These are phyloP conservation scores for Fusarium drepaniforme DNA, from an alignment of 2,329 filamentous ascomycete genomes.

Conservation along the genomic window DNA sequence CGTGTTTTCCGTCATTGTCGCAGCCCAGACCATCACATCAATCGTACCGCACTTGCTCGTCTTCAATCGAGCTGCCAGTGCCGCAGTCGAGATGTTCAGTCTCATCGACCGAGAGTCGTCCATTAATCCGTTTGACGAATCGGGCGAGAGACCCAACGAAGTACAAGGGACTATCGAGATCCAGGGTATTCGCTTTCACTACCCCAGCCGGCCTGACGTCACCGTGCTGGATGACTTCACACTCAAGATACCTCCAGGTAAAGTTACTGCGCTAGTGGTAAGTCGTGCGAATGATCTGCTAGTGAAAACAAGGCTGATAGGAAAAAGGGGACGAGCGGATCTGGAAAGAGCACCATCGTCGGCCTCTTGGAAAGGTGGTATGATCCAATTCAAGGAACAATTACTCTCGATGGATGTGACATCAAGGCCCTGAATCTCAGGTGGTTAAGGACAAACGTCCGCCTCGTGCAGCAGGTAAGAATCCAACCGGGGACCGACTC, in stretches of 20 bases:
- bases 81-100: conserved; percentile 33
- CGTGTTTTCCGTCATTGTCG: conserved; percentile 51
- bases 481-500: neutral
- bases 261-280: conserved; percentile 55
- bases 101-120: conserved; percentile 51
- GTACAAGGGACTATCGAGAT: conserved; percentile 49
- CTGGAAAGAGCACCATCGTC: conserved; percentile 54
- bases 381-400: conserved; percentile 43
- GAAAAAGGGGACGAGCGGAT: conserved; percentile 44
- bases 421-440: conserved; percentile 48
- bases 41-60: conserved; percentile 49
- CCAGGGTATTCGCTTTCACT: conserved; percentile 53
- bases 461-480: conserved; percentile 48
- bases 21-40: conserved; percentile 45
- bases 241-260: conserved; percentile 56
- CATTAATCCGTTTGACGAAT: conserved; percentile 49
- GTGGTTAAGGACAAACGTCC: conserved; percentile 50
- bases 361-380: conserved; percentile 54
- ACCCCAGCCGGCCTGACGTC: conserved; percentile 55
- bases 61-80: conserved; percentile 49
- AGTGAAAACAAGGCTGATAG: neutral
- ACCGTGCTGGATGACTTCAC: conserved; percentile 55
- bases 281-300: neutral
- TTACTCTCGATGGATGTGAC: conserved; percentile 48
- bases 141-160: conserved; percentile 42